Evolutionary conservation across 371 early-diverging fungal genomes (phyloP).

Genomic region (Lichtheimia ornata): DNA sequence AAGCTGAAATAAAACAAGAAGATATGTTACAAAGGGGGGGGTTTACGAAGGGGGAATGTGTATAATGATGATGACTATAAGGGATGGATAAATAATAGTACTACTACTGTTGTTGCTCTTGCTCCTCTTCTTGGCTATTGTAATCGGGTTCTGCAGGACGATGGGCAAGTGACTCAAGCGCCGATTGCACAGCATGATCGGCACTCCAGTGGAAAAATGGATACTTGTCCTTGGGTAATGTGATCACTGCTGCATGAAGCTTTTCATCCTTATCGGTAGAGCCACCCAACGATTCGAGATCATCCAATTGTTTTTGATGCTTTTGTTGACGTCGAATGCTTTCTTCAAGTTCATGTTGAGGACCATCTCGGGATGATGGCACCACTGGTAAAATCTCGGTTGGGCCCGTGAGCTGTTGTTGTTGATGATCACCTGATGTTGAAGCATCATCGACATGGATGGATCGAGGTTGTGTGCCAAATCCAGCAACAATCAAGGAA

Average conservation of each 20-base stretch:
- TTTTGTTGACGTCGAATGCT: constrained; percentile 1
- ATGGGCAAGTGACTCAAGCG: constrained; percentile 9
- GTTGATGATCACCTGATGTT: neutral
- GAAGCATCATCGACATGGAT: constrained; percentile 8
- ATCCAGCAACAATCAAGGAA: constrained; percentile 41
- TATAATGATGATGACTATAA: too few species aligned
- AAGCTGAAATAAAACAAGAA: too few species aligned
- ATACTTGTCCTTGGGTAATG: constrained; percentile 28
- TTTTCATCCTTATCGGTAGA: neutral
- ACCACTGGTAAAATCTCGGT: constrained; percentile 45
- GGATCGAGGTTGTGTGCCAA: constrained; percentile 33
- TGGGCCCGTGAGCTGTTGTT: constrained; percentile 4
- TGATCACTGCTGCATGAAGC: neutral
- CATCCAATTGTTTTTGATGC: neutral
- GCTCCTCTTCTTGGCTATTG: neutral
- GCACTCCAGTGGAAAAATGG: constrained; percentile 54
- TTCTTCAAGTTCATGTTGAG: constrained; percentile 8
- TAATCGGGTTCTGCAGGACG: neutral
- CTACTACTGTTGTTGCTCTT: neutral
- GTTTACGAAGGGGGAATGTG: too few species aligned
- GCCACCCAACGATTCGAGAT: neutral
- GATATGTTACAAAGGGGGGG: too few species aligned
- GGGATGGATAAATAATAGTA: too few species aligned
- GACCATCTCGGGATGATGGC: constrained; percentile 41
- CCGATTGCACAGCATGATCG: constrained; percentile 48